Conservation (phyloP, 192 early-diverging fungal genomes). For the Linderina pennispora region DNA sequence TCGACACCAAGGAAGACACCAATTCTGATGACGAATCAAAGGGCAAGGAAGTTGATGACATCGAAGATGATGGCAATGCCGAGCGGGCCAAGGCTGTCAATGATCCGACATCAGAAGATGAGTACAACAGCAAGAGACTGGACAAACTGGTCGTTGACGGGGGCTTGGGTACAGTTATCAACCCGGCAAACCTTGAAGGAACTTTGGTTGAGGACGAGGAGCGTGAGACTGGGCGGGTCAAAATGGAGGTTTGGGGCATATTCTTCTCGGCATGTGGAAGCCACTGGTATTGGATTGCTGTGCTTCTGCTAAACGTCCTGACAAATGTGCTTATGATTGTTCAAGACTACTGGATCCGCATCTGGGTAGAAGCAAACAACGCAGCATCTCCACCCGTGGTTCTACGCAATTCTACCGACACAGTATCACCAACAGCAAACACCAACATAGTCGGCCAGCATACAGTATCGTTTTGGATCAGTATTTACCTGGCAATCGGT, state of each 20-base stretch:
- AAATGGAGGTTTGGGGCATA: constrained; percentile 57
- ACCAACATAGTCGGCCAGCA: too few relatives aligned
- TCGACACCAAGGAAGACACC: constrained; percentile 20
- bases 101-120: constrained; percentile 8
- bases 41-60: not conserved
- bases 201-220: constrained; percentile 75
- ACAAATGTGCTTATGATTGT: constrained; percentile 30
- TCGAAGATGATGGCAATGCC: constrained; percentile 26
- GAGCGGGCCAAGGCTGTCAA: constrained; percentile 27
- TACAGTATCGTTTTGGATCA: too few relatives aligned
- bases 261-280: constrained; percentile 63
- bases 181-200: constrained; percentile 12
- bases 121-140: constrained; percentile 1
- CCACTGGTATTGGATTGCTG: constrained; percentile 47
- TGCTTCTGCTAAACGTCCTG: constrained; percentile 44
- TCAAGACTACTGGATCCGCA: constrained; percentile 54
- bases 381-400: too few relatives aligned
- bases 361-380: constrained; percentile 36
- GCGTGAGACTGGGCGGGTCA: constrained; percentile 65
- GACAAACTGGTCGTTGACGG: constrained; percentile 19
- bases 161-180: constrained; percentile 18
- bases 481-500: constrained; percentile 54
- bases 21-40: constrained; percentile 6
- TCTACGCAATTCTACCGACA: too few relatives aligned
- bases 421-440: too few relatives aligned